Conservation (phyloP, 148 eudicot genomes). For the Simmondsia chinensis region DNA sequence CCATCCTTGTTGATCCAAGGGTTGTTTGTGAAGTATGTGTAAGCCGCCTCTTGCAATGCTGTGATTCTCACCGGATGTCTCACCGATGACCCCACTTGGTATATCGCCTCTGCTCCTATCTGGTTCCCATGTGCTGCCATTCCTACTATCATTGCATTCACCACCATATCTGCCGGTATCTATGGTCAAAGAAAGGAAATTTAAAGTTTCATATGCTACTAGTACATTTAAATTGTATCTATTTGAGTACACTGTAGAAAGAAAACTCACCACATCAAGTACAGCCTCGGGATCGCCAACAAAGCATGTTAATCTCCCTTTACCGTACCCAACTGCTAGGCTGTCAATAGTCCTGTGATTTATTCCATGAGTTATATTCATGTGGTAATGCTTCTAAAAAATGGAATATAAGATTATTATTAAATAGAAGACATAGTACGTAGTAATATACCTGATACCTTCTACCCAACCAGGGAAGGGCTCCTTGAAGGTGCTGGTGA, state of each 20-base stretch:
- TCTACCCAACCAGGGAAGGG: conserved; percentile 84
- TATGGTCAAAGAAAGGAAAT: too few relatives aligned
- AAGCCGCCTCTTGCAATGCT: conserved; percentile 24
- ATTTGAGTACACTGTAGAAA: neutral
- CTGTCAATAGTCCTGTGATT: too few relatives aligned
- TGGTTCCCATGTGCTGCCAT: conserved; percentile 27
- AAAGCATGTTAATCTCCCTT: conserved; percentile 11
- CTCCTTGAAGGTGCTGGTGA: conserved; percentile 58
- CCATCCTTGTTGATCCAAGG: conserved; percentile 67
- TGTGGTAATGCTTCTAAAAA: too few relatives aligned
- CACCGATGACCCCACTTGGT: conserved; percentile 56
- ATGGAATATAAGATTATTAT: too few relatives aligned
- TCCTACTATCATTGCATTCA: conserved; percentile 1
- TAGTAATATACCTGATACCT: conserved; percentile 52
- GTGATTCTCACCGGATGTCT: conserved; percentile 28
- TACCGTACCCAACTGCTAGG: conserved; percentile 12
- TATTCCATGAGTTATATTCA: too few relatives aligned
- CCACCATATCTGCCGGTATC: conserved; percentile 7
- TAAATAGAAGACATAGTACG: too few relatives aligned
- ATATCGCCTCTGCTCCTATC: conserved; percentile 17
- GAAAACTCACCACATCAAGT: conserved; percentile 5
- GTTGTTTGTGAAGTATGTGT: conserved; percentile 30
- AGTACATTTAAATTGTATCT: too few relatives aligned
- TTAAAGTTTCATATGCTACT: too few relatives aligned
- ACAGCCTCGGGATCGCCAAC: conserved; percentile 5